phyloP scores from a whole-genome alignment of 805 yeast genomes.

The Starmerella floricola region DNA sequence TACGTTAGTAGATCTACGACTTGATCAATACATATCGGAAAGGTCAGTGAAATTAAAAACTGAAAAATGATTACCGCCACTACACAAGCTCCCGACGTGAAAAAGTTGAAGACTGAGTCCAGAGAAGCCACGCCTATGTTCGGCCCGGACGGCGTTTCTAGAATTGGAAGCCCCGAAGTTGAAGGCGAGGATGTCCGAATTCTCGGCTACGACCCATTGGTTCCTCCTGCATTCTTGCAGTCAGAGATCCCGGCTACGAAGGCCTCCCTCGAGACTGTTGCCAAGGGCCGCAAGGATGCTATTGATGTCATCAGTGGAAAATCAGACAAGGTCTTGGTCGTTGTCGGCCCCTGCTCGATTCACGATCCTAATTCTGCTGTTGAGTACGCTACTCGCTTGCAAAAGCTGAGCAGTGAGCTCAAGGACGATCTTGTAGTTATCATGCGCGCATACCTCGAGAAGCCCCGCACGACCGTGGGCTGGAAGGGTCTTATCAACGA shows the following conservation, averaged over 20 bases:
- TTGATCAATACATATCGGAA: neutral
- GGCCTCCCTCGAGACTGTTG: slow-evolving; percentile 49
- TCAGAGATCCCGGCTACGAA: slow-evolving; percentile 61
- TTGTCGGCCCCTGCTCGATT: slow-evolving; percentile 95
- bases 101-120: slow-evolving; percentile 10
- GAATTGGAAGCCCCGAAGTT: slow-evolving; percentile 27
- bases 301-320: slow-evolving; percentile 57
- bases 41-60: too few species aligned
- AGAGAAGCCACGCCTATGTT: slow-evolving; percentile 25
- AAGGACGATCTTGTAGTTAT: slow-evolving; percentile 66
- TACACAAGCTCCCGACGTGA: slow-evolving; percentile 5
- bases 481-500: slow-evolving; percentile 98
- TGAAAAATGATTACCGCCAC: slow-evolving; percentile 2
- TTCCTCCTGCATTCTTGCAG: slow-evolving; percentile 84
- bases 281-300: slow-evolving; percentile 67
- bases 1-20: too few species aligned
- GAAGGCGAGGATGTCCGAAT: slow-evolving; percentile 50
- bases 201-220: slow-evolving; percentile 84
- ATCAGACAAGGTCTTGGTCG: slow-evolving; percentile 74
- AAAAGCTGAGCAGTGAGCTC: slow-evolving; percentile 55
- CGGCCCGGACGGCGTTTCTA: slow-evolving; percentile 24
- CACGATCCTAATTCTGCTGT: slow-evolving; percentile 84
- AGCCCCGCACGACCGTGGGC: slow-evolving; percentile 98
- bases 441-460: slow-evolving; percentile 96
- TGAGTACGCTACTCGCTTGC: slow-evolving; percentile 68